Base-by-base conservation (phyloP, 345 rosid genomes). In the Adansonia digitata region DNA sequence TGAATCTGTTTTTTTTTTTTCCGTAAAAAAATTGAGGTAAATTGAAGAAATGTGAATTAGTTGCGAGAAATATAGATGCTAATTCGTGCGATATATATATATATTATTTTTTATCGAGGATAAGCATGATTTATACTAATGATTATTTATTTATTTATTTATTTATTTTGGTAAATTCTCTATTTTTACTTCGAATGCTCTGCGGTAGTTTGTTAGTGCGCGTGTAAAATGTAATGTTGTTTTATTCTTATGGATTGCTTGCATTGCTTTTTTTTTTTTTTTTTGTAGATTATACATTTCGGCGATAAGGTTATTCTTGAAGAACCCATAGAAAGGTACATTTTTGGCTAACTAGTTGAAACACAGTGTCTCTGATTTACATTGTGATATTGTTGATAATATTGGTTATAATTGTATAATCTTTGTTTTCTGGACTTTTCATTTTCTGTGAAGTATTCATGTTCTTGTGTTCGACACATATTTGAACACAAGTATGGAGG, bases 311-410 rank as follows among this genome's bases (percentile, higher is more conserved):
- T 84, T 53, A 95, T 95, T 75, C 85, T 87, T 39, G 98, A 95
- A 79, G 97, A 95, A 77, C 93, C 98, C 14, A 80, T 95, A 2
- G 97, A 95, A 81, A 88, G 94, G 98, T 94, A 79, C 74, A 65
- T 71, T 79, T 43, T 70, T 42, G 5, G 7, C 4, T 49, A 24
- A 52, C 82, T 69, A 55, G 66, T 75, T 49, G 75, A 77, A 72
- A 61, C 42, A 17, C 22, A 11, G 43, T 24, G 13, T 59, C 29
- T 51, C 2, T 69, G 34, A 48, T 68, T 49, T 52, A 20, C 59
- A 5, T 22, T 48, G 3, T 71, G 49, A 42, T n/a, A 12, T 74
- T 22, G 7, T 22, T 34, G 4, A 75, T 67, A 55, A 24, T 46
- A 51, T 75, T 69, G 64, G 37, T 59, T 27, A 59, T 61, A 61